Evolutionary conservation across 352 stramenopile genomes (phyloP), one percentile per base, ranked within the genome.

Genomic region (Globisporangium ultimum): DNA sequence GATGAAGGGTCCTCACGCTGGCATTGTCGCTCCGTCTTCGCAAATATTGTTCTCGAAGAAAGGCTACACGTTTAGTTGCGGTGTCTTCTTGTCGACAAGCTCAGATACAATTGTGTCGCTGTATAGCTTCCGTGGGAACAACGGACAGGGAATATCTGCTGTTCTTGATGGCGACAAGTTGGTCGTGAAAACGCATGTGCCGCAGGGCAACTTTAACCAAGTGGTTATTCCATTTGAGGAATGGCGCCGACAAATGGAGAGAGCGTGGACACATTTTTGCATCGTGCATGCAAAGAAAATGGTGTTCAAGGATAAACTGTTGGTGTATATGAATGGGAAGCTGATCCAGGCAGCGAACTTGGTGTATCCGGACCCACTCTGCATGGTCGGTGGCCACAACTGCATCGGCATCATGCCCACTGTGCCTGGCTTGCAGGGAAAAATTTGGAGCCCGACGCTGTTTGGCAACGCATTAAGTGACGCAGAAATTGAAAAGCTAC

Each of bases 221-320:
- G 59, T 87, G 7, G 60, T 76, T n/a, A 70, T 92, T 2, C 78
- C 80, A 11, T 88, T 95, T 56, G 59, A 55, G 0, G 69, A 77
- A 2, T 71, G 64, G 41, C 62, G 83, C 24, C 58, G 62, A 0
- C 71, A 74, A 34, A 88, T 93, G 74, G 61, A 88, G 55, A 58
- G 48, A 21, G 48, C 63, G 13, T 95, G 84, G 86, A 71, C 86
- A 1, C 83, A 93, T 49, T 46, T 95, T 36, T 90, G 78, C 53
- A 68, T 95, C 48, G 82, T 92, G 0, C 86, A 95, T 59, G 71
- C 80, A 1, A 93, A 93, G 63, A 95, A 93, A 53, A 92, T 95
- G 79, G 79, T 95, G 12, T 95, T 93, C 67, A 93, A 91, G 60
- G 86, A 93, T 67, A 95, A 95, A 61, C 38, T 93, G 11, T 73